Conservation (phyloP, 805 yeast genomes). For the Lipomyces chichibuensis region DNA sequence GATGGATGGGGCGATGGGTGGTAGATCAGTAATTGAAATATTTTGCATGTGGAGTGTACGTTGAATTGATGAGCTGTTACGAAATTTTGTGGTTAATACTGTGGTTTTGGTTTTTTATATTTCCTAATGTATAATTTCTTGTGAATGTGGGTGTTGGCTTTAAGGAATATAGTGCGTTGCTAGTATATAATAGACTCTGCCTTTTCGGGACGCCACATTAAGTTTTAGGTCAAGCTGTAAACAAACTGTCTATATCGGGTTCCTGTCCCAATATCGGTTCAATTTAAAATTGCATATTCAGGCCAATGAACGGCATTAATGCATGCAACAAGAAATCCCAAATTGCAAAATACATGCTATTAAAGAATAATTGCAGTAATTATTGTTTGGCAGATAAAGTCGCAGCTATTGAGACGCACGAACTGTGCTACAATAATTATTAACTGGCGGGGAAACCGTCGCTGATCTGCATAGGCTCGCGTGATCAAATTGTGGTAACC, state of each 20-base stretch:
- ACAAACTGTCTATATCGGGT: too few relatives aligned
- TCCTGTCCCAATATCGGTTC: too few relatives aligned
- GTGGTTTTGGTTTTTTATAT: not conserved
- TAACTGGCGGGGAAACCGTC: not conserved
- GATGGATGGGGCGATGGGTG: slow-evolving; percentile 44
- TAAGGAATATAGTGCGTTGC: not conserved
- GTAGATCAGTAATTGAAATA: slow-evolving; percentile 5
- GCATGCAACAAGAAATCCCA: not conserved
- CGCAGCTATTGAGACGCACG: not conserved
- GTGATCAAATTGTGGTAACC: not conserved
- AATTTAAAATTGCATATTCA: too few relatives aligned
- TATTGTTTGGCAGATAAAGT: too few relatives aligned
- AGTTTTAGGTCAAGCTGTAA: not conserved
- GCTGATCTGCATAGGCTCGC: not conserved
- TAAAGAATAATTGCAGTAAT: not conserved
- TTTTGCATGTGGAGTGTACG: not conserved
- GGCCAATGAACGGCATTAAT: not conserved
- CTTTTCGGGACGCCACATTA: not conserved
- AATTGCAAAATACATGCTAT: not conserved
- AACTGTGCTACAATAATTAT: not conserved
- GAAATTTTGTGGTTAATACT: not conserved
- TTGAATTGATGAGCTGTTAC: not conserved
- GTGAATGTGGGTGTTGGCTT: slow-evolving; percentile 1
- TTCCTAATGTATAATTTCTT: not conserved
- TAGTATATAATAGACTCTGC: not conserved